Conservation (phyloP, 345 rosid species). For the Eucalyptus leucophloia region DNA sequence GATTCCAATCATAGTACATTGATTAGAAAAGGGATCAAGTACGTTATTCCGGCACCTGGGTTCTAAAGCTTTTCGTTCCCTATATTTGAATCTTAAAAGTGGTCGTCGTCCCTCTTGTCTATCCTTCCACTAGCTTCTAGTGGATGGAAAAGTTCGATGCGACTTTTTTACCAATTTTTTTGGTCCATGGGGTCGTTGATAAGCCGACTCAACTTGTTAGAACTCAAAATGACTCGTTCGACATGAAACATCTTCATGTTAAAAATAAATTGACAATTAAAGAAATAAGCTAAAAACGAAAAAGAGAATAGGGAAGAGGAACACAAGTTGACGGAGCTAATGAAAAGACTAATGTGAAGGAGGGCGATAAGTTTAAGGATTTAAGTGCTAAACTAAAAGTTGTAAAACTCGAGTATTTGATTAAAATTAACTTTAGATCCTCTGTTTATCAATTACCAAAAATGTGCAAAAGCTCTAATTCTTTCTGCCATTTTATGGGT, state of each 20-base stretch:
- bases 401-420: not conserved
- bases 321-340: not conserved
- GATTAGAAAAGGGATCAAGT: too few relatives aligned
- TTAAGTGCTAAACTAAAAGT: not conserved
- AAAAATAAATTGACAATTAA: too few relatives aligned
- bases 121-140: not conserved
- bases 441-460: accelerated
- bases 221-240: not conserved
- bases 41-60: too few relatives aligned
- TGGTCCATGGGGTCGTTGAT: not conserved
- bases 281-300: not conserved
- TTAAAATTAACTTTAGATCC: too few relatives aligned
- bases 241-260: not conserved
- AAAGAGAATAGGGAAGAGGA: not conserved
- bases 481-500: not conserved
- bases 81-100: too few relatives aligned
- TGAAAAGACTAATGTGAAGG: too few relatives aligned
- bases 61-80: too few relatives aligned
- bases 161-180: not conserved
- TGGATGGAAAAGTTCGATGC: not conserved
- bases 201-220: not conserved
- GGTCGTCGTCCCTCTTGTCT: not conserved
- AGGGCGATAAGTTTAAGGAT: not conserved
- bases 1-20: too few relatives aligned
- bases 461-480: too few relatives aligned